Evolutionary conservation across 345 rosid genomes (phyloP), one percentile per base, ranked within the genome.

Genomic region (Salix udensis): DNA sequence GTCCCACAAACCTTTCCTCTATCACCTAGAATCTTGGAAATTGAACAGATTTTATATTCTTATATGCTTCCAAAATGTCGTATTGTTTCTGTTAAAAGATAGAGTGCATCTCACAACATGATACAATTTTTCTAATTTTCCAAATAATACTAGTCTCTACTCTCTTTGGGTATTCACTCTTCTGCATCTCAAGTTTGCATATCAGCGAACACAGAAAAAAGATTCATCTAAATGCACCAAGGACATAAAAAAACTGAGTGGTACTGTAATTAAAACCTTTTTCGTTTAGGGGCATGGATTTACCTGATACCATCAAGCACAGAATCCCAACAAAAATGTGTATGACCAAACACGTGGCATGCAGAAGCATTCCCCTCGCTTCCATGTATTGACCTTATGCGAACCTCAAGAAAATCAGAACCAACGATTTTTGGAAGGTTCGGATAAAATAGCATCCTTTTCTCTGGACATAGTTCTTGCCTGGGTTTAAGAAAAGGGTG

Each of bases 281-380:
- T 60, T 14, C 13, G 69, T 26, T 36, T 36, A 73, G n/a, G 46
- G 66, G 6, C 10, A 19, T 44, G 39, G 4, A 55, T 31, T 34
- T 85, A 90, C 94, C 91, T 87, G 87, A 90, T 85, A 65, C 92
- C 92, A 70, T 90, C 86, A 52, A 90, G 78, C 70, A 76, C 61
- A 23, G 89, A 86, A 76, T 90, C 94, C 94, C 94, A 90, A 79
- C 88, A 86, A 76, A 90, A 88, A 85, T 88, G 92, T n/a, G 94
- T 90, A 82, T 90, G 94, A 67, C 92, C 94, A 62, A 90, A 88
- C 36, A 88, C 90, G 62, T 88, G 92, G 79, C 91, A 90, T 8
- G 86, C 84, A 55, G 77, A 82, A 26, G 79, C 55, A 52, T 76
- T 76, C 75, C 83, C 84, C 24, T 70, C 55, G 26, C 50, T 70